Percentiles rank a stretch among this genome's conserved stretches.
These are phyloP conservation scores for Phialocephala subalpina DNA, from an alignment of 2,329 filamentous ascomycete species.

Conservation along the genomic window DNA sequence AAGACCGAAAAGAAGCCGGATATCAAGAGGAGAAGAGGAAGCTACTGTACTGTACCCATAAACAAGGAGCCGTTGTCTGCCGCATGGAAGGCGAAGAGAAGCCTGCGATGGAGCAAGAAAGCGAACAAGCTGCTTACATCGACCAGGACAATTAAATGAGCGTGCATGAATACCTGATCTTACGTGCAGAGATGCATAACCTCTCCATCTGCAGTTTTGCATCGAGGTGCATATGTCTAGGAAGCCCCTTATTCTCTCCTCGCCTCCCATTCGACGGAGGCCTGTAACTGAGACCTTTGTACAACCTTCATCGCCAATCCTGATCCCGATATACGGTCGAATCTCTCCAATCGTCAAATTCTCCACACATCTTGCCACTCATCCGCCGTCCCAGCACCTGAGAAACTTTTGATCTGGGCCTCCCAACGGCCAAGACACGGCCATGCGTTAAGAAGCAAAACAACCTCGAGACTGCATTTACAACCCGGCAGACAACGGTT, in stretches of 20 bases:
- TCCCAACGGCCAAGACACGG: background rate
- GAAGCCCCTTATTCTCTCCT: background rate
- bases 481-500: background rate
- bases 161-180: slow-evolving; percentile 21
- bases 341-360: slow-evolving; percentile 1
- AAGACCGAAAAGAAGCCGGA: background rate
- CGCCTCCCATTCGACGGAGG: background rate
- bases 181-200: slow-evolving; percentile 20
- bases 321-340: background rate
- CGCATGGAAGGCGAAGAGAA: background rate
- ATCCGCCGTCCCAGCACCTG: background rate
- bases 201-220: background rate
- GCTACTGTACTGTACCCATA: background rate
- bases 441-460: background rate
- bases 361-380: slow-evolving; percentile 8
- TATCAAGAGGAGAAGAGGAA: background rate
- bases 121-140: background rate
- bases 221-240: slow-evolving; percentile 7
- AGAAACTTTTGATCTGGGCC: background rate
- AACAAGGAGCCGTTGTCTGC: background rate
- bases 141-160: slow-evolving; percentile 3
- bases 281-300: slow-evolving; percentile 10
- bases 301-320: slow-evolving; percentile 8
- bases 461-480: background rate
- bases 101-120: background rate